Base-by-base conservation (phyloP, 208 protist species). In the Wallacemonas sp. region DNA sequence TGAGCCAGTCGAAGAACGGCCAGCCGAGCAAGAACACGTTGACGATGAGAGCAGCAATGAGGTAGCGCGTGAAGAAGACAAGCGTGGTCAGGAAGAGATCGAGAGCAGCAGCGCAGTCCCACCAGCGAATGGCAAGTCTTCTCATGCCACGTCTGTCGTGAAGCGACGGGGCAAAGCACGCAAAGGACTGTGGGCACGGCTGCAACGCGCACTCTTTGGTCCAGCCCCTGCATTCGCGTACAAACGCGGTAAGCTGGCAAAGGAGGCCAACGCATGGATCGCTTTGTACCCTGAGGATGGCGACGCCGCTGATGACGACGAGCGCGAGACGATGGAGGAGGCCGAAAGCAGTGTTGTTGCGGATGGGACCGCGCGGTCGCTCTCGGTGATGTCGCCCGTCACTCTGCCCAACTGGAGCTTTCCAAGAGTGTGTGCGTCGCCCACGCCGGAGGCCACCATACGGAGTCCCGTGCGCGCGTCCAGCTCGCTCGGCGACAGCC, bases 1-100 rank as follows among this genome's bases (percentile, higher is more conserved):
- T 19, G 79, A 78, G 6, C 87, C 87, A 3, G 87, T 93, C 3
- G 66, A 72, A 32, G 54, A 61, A n/a, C 62, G 61, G 26, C 48
- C 30, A 1, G 33, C 57, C 8, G 39, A 49, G 3, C 34, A 2
- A 8, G 66, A 52, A 17, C 14, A 14, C 11, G 44, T 17, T 19
- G 54, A 46, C 11, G 52, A 39, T 36, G 49, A 24, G 17, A 14
- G 30, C 1, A 54, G 27, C n/a, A 26, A 61, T 11, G n/a, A 26
- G 16, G 39, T 38, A 19, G 39, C 60, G 9, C 5, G 41, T 6
- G 9, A 54, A 30, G 11, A 39, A 26, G 11, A 9, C 6, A 39
- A 57, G 34, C 60, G 26, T 38, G 19, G 11, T 41, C 33, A 8
- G 24, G 38, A 17, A 29, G 48, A 33, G 55, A 71, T 19, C 6